Conservation (phyloP, 345 rosid species). For the Salix brachista region DNA sequence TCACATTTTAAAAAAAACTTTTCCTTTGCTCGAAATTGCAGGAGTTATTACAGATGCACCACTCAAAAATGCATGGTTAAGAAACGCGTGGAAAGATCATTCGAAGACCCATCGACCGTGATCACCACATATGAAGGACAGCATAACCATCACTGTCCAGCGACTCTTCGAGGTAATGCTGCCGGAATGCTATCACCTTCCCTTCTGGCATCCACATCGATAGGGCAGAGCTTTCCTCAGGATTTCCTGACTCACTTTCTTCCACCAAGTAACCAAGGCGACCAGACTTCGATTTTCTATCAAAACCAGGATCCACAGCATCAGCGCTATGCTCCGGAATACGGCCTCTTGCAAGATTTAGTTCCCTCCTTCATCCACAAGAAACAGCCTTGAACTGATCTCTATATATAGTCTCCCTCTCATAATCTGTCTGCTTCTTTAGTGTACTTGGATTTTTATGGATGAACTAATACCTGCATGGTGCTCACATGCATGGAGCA, state of each 20-base stretch:
- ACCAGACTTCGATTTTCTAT: slow-evolving; percentile 10
- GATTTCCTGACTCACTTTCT: slow-evolving; percentile 17
- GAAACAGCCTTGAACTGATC: slow-evolving; percentile 23
- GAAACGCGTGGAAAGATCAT: slow-evolving; percentile 90
- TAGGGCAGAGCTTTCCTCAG: slow-evolving; percentile 18
- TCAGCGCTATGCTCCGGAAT: slow-evolving; percentile 18
- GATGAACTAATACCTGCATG: background rate
- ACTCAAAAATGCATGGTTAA: slow-evolving; percentile 80
- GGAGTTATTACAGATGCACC: slow-evolving; percentile 95
- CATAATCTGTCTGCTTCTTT: background rate
- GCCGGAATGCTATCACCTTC: slow-evolving; percentile 42
- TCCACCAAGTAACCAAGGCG: slow-evolving; percentile 13
- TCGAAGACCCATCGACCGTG: slow-evolving; percentile 77
- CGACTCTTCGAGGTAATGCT: slow-evolving; percentile 59
- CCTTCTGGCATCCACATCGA: slow-evolving; percentile 14
- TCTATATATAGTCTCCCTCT: background rate
- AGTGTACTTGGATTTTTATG: background rate
- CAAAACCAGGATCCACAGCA: slow-evolving; percentile 2
- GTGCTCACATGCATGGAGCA: background rate
- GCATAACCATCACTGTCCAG: slow-evolving; percentile 76
- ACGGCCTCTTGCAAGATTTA: slow-evolving; percentile 35
- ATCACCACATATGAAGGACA: slow-evolving; percentile 89
- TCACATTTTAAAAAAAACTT: background rate
- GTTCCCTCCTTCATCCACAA: slow-evolving; percentile 27
- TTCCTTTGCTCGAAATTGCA: slow-evolving; percentile 17